A percentile compares a stretch with the other conserved stretches of the same genome.
These are phyloP conservation scores for Mycena filopes DNA, from an alignment of 768 basidiomycete genomes.

Conservation along the genomic window DNA sequence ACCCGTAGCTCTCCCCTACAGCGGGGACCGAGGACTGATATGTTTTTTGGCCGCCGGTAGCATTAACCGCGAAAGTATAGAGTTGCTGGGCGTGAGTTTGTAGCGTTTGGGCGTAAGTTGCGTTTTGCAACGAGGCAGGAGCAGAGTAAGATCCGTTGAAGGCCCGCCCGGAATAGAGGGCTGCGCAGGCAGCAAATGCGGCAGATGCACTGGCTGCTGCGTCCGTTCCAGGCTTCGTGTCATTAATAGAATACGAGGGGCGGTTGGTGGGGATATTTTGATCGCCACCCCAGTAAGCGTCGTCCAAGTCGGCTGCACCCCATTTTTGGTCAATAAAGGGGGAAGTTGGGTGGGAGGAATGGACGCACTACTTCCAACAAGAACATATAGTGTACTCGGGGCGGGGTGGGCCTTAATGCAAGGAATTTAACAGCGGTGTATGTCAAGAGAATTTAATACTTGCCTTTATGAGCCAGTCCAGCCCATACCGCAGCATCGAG, in stretches of 20 bases:
- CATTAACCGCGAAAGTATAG: constrained; percentile 80
- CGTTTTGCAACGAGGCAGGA: constrained; percentile 76
- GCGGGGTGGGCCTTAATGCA: constrained; percentile 78
- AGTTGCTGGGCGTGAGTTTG: constrained; percentile 79
- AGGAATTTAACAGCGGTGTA: constrained; percentile 12
- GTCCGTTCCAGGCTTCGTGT: constrained; percentile 88
- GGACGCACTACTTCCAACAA: constrained; percentile 71
- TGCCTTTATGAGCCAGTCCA: constrained; percentile 93
- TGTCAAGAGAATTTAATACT: constrained; percentile 22
- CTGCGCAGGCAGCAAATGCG: constrained; percentile 89
- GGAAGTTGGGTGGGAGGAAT: background rate
- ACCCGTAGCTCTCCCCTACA: constrained; percentile 72
- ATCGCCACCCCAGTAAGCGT: constrained; percentile 93
- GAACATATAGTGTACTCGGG: constrained; percentile 77
- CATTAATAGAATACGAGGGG: constrained; percentile 82
- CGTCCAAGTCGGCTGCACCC: constrained; percentile 65
- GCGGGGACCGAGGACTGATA: constrained; percentile 81
- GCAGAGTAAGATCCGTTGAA: constrained; percentile 66
- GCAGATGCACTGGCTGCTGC: constrained; percentile 86
- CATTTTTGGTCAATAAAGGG: background rate
- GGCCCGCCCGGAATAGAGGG: constrained; percentile 74
- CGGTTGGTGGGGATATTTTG: constrained; percentile 78
- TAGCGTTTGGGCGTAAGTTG: constrained; percentile 76
- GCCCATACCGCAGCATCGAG: constrained; percentile 88
- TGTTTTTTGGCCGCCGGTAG: constrained; percentile 64